Evolutionary conservation across 2,329 filamentous ascomycete genomes (phyloP).

Genomic region (Beauveria scarabaeidicola): DNA sequence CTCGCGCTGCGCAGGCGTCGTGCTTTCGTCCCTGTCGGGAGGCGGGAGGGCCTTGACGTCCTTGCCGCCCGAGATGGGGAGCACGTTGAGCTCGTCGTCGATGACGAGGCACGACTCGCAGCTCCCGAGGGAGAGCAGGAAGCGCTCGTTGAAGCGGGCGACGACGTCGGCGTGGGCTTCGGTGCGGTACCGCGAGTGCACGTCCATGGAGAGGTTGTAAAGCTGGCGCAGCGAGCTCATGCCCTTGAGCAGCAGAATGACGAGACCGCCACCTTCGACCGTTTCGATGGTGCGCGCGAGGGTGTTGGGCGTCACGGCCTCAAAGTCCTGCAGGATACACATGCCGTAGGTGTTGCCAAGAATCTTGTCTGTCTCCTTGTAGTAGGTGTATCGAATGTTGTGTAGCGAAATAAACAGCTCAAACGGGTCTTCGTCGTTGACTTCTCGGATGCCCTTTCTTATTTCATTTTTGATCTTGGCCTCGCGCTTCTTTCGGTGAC

Average conservation of each 20-base stretch:
- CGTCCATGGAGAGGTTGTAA: conserved; percentile 95
- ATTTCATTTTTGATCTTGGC: conserved; percentile 98
- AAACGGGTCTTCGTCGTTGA: conserved; percentile 89
- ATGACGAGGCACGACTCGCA: conserved; percentile 93
- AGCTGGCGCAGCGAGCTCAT: conserved; percentile 97
- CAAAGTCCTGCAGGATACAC: conserved; percentile 97
- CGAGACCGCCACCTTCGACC: conserved; percentile 89
- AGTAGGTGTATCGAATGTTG: conserved; percentile 98
- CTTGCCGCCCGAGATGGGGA: conserved; percentile 94
- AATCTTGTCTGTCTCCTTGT: conserved; percentile 99
- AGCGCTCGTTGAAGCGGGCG: conserved; percentile 94
- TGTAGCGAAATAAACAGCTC: conserved; percentile 94
- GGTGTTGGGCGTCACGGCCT: conserved; percentile 94
- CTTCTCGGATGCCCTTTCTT: conserved; percentile 85
- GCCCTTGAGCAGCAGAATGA: conserved; percentile 83
- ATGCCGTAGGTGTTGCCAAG: conserved; percentile 96
- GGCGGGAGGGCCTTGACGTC: conserved; percentile 75
- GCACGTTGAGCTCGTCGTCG: conserved; percentile 93
- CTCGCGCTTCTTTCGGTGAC: conserved; percentile 96
- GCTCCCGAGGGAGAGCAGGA: conserved; percentile 89
- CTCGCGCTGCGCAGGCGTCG: conserved; percentile 63
- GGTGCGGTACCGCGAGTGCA: conserved; percentile 91
- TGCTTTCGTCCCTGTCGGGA: conserved; percentile 63
- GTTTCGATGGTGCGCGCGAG: conserved; percentile 93
- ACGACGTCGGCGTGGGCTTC: conserved; percentile 94